A percentile compares a stretch with the other conserved stretches of the same genome.
These are phyloP conservation scores for Collybiopsis confluens DNA, from an alignment of 768 basidiomycete genomes.

Conservation along the genomic window DNA sequence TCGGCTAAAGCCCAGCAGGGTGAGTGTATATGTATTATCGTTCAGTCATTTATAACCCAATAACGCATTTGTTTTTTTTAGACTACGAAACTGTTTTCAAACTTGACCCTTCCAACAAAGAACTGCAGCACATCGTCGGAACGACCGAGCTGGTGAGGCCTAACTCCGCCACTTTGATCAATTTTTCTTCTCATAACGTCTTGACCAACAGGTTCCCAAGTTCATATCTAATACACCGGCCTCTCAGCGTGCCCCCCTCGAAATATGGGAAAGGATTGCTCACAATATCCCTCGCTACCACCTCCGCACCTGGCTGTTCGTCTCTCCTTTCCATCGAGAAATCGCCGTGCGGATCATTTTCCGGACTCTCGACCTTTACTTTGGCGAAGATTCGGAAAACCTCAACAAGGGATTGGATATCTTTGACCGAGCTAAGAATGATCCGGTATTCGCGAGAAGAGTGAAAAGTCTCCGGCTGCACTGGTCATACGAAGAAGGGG, in stretches of 20 bases:
- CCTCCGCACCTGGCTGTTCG: slow-evolving; percentile 65
- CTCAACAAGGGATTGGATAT: slow-evolving; percentile 61
- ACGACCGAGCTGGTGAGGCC: slow-evolving; percentile 42
- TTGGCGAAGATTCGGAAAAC: slow-evolving; percentile 60
- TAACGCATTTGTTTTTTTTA: slow-evolving; percentile 21
- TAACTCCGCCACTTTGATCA: slow-evolving; percentile 3
- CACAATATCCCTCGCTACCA: slow-evolving; percentile 58
- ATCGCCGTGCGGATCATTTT: slow-evolving; percentile 65
- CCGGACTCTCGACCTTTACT: slow-evolving; percentile 63
- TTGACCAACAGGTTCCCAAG: slow-evolving; percentile 29
- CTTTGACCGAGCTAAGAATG: slow-evolving; percentile 61
- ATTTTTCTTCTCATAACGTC: neutral
- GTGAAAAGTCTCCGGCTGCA: slow-evolving; percentile 60
- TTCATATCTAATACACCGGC: slow-evolving; percentile 51
- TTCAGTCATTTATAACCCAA: neutral
- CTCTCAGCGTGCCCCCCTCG: slow-evolving; percentile 55
- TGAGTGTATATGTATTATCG: slow-evolving; percentile 18
- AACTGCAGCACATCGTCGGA: slow-evolving; percentile 46
- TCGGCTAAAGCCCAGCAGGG: slow-evolving; percentile 59
- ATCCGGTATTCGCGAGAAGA: slow-evolving; percentile 54
- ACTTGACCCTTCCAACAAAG: slow-evolving; percentile 56
- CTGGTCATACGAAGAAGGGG: slow-evolving; percentile 68
- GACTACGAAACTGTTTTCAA: slow-evolving; percentile 59
- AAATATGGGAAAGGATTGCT: slow-evolving; percentile 69
- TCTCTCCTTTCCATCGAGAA: slow-evolving; percentile 59